Evolutionary conservation across 345 rosid genomes (phyloP).

Genomic region (Rhizophora apiculata): DNA sequence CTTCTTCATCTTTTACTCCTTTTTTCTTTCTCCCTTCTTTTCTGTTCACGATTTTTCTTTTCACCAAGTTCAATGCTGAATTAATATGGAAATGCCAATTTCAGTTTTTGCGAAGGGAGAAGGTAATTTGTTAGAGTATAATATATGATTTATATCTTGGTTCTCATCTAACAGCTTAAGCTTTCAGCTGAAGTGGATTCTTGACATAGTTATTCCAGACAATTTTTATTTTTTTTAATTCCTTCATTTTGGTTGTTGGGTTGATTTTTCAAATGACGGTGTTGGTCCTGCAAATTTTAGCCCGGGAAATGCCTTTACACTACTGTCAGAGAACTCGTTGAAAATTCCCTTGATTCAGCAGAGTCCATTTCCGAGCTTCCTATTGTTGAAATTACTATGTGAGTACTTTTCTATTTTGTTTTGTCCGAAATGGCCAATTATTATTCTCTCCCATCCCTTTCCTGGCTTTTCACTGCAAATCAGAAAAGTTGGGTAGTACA

Average conservation of each 20-base stretch:
- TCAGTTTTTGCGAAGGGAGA: no score
- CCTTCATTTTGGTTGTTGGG: neutral
- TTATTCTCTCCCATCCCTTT: no score
- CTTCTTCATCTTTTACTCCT: neutral
- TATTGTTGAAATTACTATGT: constrained; percentile 80
- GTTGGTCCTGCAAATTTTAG: constrained; percentile 35
- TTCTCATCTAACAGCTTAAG: no score
- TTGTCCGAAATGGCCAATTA: neutral
- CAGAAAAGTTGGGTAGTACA: neutral
- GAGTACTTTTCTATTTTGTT: constrained; percentile 15
- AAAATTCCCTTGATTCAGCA: constrained; percentile 89
- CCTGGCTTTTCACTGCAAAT: no score
- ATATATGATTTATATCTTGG: no score
- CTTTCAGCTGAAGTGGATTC: no score
- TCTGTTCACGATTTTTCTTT: no score
- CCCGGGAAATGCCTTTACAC: constrained; percentile 91
- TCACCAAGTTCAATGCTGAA: no score
- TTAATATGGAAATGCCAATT: no score
- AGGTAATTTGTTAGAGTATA: no score
- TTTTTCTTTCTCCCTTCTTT: no score
- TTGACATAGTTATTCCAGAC: no score
- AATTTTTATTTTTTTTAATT: neutral
- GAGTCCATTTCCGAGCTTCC: constrained; percentile 95
- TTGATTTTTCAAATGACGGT: constrained; percentile 3
- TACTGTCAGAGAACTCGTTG: constrained; percentile 90